phyloP scores from a whole-genome alignment of 164 flowering plant genomes.

The Dillenia suffruticosa region DNA sequence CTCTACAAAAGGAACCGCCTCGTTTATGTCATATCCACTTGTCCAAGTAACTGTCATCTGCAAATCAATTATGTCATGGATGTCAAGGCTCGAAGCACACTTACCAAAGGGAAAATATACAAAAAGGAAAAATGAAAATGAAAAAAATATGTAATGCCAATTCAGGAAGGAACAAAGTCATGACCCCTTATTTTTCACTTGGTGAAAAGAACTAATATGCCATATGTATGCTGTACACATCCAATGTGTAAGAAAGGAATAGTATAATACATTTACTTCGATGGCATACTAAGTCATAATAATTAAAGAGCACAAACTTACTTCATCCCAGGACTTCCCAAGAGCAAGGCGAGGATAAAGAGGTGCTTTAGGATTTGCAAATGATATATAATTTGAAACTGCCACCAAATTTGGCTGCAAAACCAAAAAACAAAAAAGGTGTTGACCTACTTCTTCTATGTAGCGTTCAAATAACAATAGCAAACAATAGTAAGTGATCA shows the following conservation, averaged over 20 bases:
- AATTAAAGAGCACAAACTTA: constrained; percentile 24
- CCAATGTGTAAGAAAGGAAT: no score
- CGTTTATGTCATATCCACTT: constrained; percentile 67
- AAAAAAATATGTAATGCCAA: background rate
- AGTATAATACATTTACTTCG: no score
- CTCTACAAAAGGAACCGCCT: constrained; percentile 68
- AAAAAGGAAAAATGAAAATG: background rate
- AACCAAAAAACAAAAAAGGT: background rate
- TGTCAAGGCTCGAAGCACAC: no score
- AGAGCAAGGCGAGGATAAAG: constrained; percentile 75
- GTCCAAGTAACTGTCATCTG: constrained; percentile 96
- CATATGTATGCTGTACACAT: no score
- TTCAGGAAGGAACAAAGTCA: background rate
- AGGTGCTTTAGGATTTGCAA: constrained; percentile 69
- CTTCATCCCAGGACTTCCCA: constrained; percentile 71
- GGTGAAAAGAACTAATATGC: no score
- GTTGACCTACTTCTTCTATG: no score
- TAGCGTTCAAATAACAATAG: no score
- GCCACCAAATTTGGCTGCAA: constrained; percentile 66
- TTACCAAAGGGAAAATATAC: background rate
- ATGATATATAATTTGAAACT: constrained; percentile 47
- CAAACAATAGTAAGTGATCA: background rate
- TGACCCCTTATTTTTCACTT: no score
- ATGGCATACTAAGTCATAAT: no score
- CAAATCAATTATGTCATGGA: no score